Conservation (phyloP, 768 basidiomycete genomes). For the Russula sp. region DNA sequence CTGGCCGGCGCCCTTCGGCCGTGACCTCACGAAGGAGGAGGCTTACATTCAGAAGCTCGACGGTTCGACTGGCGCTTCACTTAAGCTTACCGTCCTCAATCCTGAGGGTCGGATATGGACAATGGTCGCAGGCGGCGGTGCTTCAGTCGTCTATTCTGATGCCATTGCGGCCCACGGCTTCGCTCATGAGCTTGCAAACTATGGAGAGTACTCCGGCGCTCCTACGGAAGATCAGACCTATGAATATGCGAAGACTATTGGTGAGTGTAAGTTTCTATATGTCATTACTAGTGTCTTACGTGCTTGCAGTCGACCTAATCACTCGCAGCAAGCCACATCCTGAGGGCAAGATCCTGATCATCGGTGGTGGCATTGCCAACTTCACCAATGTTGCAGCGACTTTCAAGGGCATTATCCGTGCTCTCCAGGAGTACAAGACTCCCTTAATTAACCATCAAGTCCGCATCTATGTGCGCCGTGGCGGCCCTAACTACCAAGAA, state of each 20-base stretch:
- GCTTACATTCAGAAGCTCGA: conserved; percentile 99
- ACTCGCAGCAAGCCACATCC: conserved; percentile 79
- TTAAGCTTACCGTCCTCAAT: conserved; percentile 97
- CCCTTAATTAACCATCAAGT: conserved; percentile 78
- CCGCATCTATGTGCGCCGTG: conserved; percentile 95
- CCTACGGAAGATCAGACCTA: conserved; percentile 98
- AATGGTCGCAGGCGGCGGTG: conserved; percentile 98
- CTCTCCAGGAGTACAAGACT: conserved; percentile 87
- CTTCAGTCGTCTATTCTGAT: conserved; percentile 60
- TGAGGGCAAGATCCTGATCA: conserved; percentile 97
- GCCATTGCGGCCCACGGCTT: conserved; percentile 89
- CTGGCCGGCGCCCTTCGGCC: conserved; percentile 93
- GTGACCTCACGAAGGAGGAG: conserved; percentile 96
- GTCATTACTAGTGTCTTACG: conserved; percentile 8
- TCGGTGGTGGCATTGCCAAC: conserved; percentile 99
- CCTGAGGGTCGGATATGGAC: conserved; percentile 96
- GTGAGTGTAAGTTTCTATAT: conserved; percentile 37
- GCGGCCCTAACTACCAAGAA: conserved; percentile 99
- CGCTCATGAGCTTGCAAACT: conserved; percentile 97
- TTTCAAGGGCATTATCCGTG: conserved; percentile 99
- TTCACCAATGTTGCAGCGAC: conserved; percentile 99
- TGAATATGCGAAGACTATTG: conserved; percentile 98
- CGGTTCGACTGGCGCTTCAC: conserved; percentile 92
- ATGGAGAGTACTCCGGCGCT: conserved; percentile 98
- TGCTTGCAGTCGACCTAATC: conserved; percentile 71